phyloP scores from a whole-genome alignment of 169 alveolate genomes.

The Neospora caninum region DNA sequence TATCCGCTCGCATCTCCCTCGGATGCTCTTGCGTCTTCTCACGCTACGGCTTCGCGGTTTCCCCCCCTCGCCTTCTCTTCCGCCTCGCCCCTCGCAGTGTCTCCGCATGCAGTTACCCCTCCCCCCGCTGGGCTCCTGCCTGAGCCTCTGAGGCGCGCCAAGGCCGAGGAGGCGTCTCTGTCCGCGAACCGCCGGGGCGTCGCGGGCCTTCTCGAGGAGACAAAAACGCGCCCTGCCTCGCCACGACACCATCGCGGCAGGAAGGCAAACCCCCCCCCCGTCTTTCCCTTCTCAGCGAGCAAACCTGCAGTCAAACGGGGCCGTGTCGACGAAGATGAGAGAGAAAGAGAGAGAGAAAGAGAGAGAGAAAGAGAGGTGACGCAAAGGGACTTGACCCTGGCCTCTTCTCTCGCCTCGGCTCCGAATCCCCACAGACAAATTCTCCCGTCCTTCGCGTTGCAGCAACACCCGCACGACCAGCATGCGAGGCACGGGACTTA shows the following conservation, averaged over 20 bases:
- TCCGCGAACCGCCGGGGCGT: too few relatives aligned
- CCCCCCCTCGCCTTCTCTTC: too few relatives aligned
- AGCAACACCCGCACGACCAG: conserved; percentile 71
- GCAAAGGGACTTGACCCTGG: background rate
- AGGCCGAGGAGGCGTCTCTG: too few relatives aligned
- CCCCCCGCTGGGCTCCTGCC: too few relatives aligned
- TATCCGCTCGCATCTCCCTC: background rate
- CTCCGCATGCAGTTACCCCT: too few relatives aligned
- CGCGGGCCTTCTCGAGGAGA: too few relatives aligned
- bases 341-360: background rate
- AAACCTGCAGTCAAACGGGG: background rate
- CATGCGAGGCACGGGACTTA: conserved; percentile 70
- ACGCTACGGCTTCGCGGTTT: background rate
- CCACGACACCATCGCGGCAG: background rate
- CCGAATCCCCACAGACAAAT: background rate
- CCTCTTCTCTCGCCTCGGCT: background rate
- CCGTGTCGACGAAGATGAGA: background rate
- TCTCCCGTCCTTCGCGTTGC: background rate
- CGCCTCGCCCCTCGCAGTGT: background rate
- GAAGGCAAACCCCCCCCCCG: background rate
- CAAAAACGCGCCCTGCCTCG: too few relatives aligned
- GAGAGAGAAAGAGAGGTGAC: background rate
- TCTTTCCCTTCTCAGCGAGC: background rate
- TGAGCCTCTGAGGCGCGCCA: too few relatives aligned
- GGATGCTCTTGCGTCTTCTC: background rate